These are phyloP conservation scores for Escovopsis sp. DNA, from an alignment of 2,329 filamentous ascomycete genomes.

Conservation along the genomic window DNA sequence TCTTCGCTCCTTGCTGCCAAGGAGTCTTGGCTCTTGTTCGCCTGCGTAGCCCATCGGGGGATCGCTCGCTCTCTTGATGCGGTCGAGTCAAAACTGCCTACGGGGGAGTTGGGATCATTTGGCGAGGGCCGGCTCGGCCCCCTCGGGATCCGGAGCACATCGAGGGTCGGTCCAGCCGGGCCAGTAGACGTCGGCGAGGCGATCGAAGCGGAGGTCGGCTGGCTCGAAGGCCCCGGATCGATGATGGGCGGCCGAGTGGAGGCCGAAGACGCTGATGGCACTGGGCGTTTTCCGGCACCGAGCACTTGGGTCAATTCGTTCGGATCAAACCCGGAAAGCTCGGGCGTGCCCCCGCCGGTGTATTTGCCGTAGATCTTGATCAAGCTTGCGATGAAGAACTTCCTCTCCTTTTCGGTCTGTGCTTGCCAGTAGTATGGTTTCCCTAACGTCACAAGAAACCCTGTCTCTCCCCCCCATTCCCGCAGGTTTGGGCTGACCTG, in stretches of 20 bases:
- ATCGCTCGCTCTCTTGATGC: conserved; percentile 22
- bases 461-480: conserved; percentile 68
- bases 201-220: conserved; percentile 8
- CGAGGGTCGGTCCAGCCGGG: conserved; percentile 9
- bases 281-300: conserved; percentile 35
- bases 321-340: conserved; percentile 68
- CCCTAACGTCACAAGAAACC: conserved; percentile 75
- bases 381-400: conserved; percentile 92
- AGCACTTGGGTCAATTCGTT: conserved; percentile 63
- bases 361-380: conserved; percentile 97
- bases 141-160: conserved; percentile 14
- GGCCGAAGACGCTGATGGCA: conserved; percentile 8
- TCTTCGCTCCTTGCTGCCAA: conserved; percentile 36
- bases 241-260: conserved; percentile 13
- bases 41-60: conserved; percentile 31
- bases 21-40: conserved; percentile 44
- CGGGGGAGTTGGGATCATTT: conserved; percentile 31
- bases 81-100: conserved; percentile 35
- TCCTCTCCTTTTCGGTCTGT: conserved; percentile 86
- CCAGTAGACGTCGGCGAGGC: conserved; percentile 7
- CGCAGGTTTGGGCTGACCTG: conserved; percentile 41
- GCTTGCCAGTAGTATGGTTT: conserved; percentile 98
- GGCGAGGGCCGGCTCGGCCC: conserved; percentile 18
- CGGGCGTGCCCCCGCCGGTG: conserved; percentile 68
- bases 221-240: conserved; percentile 10